Evolutionary conservation across 768 basidiomycete species (phyloP).

Genomic region (Sporobolomyces phaffii): DNA sequence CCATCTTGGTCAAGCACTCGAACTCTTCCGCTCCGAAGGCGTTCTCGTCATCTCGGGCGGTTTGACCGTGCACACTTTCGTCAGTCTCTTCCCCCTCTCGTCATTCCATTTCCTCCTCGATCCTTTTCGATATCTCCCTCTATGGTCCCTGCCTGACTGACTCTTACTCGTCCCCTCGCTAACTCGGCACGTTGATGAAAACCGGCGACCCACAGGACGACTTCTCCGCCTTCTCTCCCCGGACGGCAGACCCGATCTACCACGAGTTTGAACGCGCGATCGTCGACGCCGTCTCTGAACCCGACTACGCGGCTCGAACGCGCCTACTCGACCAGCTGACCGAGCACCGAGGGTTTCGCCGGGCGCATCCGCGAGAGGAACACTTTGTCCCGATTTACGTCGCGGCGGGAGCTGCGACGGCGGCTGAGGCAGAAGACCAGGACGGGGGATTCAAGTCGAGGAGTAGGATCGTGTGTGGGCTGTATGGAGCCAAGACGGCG

Average conservation of each 20-base stretch:
- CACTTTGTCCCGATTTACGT: slow-evolving; percentile 76
- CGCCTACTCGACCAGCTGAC: slow-evolving; percentile 56
- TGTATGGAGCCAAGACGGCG: slow-evolving; percentile 61
- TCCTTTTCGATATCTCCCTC: too few relatives aligned
- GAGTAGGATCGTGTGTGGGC: slow-evolving; percentile 52
- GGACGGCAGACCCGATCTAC: slow-evolving; percentile 52
- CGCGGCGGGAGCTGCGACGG: slow-evolving; percentile 67
- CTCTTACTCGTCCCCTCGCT: too few relatives aligned
- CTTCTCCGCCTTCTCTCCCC: slow-evolving; percentile 52
- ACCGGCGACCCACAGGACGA: too few relatives aligned
- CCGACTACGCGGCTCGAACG: slow-evolving; percentile 55
- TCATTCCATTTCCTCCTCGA: neutral
- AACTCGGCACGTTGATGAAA: too few relatives aligned
- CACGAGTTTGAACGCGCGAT: slow-evolving; percentile 60
- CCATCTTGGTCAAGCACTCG: slow-evolving; percentile 60
- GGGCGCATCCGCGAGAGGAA: slow-evolving; percentile 68
- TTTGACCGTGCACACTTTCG: slow-evolving; percentile 61
- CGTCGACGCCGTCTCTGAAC: slow-evolving; percentile 51
- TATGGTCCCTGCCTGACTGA: too few relatives aligned
- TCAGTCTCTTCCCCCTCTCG: too few relatives aligned
- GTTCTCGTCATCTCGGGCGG: slow-evolving; percentile 68
- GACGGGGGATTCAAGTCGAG: slow-evolving; percentile 47
- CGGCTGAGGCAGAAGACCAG: slow-evolving; percentile 48
- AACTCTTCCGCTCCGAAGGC: slow-evolving; percentile 60
- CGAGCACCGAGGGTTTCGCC: slow-evolving; percentile 59